phyloP scores from a whole-genome alignment of 2,329 filamentous ascomycete species.

The Fusarium camptoceras region DNA sequence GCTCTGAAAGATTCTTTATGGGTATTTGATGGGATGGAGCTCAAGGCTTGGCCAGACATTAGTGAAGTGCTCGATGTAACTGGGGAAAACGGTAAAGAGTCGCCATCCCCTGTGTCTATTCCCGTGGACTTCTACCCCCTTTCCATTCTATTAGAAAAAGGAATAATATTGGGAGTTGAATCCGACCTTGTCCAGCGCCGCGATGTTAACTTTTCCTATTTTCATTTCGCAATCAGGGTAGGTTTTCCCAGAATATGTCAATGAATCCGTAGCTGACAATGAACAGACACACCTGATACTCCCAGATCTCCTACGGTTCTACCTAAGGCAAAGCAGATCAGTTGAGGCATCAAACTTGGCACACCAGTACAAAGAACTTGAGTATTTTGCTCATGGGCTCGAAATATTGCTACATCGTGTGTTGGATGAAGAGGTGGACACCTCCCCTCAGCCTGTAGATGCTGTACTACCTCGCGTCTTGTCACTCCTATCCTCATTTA shows the following conservation, averaged over 20 bases:
- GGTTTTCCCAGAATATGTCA: slow-evolving; percentile 49
- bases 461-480: slow-evolving; percentile 73
- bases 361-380: slow-evolving; percentile 85
- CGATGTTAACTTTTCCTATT: slow-evolving; percentile 90
- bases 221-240: slow-evolving; percentile 89
- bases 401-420: slow-evolving; percentile 94
- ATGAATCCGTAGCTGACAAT: slow-evolving; percentile 8
- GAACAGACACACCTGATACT: slow-evolving; percentile 89
- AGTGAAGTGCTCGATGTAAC: slow-evolving; percentile 82
- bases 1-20: slow-evolving; percentile 87
- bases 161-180: slow-evolving; percentile 89
- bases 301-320: slow-evolving; percentile 84
- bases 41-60: slow-evolving; percentile 90
- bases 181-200: slow-evolving; percentile 92
- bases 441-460: slow-evolving; percentile 70
- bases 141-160: slow-evolving; percentile 87
- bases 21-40: slow-evolving; percentile 89
- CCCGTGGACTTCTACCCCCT: slow-evolving; percentile 96
- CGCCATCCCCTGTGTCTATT: slow-evolving; percentile 80
- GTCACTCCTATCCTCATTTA: slow-evolving; percentile 76
- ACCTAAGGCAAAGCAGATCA: slow-evolving; percentile 81
- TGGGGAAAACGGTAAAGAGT: slow-evolving; percentile 72
- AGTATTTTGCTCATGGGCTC: slow-evolving; percentile 92
- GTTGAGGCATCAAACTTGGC: slow-evolving; percentile 84
- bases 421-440: slow-evolving; percentile 92